Evolutionary conservation across 208 protist genomes (phyloP), one percentile per base, ranked within the genome.

Genomic region (Acanthamoeba lenticulata): DNA sequence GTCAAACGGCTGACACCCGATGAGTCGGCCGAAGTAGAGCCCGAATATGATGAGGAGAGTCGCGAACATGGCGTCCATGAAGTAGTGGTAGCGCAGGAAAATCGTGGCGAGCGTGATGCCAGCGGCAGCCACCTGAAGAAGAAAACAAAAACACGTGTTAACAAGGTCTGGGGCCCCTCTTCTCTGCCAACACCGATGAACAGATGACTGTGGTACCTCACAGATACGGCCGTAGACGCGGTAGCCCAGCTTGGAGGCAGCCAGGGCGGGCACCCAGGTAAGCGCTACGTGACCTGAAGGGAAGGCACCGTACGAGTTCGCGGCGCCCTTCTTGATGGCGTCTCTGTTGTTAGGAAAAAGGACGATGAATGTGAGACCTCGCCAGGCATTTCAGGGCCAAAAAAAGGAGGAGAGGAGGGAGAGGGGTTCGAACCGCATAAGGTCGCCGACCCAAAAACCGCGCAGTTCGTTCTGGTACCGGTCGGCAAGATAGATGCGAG

Each of bases 1-100:
- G 65, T 74, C 65, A 32, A 74, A 74, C 5, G 65, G 65, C 65
- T 74, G 65, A 32, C 65, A 74, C 9, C 65, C 65, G 65, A 74
- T 74, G 65, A 74, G 65, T 11, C 65, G 65, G 36, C 65, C 65
- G 36, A 74, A 74, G 32, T 74, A 74, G 65, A 74, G 65, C n/a
- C 65, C 65, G 65, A 74, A 74, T 40, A 74, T 74, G 65, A 74
- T 74, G 65, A 74, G 65, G n/a, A 74, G 65, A 36, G 65, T 74
- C 29, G 65, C 65, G 65, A 74, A 74, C 65, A 74, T 74, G 65
- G 65, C 65, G 19, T 74, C 65, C 36, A 42, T 42, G 65, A 74
- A 74, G 65, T 74, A 74, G 65, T 74, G 65, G n/a, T 74, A 74
- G 65, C 65, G 65, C 17, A 74, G 65, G 65, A 74, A 74, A 32